Evolutionary conservation across 306 rosid species (phyloP).

Genomic region (Geum urbanum): DNA sequence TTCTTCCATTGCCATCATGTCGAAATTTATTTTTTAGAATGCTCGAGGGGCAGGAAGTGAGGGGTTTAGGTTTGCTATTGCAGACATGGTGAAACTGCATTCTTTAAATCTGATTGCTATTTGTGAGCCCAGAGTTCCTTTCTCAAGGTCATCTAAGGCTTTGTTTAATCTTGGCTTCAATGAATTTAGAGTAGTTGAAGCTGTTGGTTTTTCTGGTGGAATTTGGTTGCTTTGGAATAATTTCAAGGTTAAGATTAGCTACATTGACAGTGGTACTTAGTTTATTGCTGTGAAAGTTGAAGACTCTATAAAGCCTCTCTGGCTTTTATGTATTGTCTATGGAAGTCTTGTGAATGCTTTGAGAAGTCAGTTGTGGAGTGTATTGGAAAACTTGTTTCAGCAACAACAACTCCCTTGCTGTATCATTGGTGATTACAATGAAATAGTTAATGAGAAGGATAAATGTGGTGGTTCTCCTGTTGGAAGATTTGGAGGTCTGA

Average conservation of each 20-base stretch:
- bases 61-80: neutral
- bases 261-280: neutral
- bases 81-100: neutral
- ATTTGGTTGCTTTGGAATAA: neutral
- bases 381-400: neutral
- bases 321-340: neutral
- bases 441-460: neutral
- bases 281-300: neutral
- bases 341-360: neutral
- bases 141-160: neutral
- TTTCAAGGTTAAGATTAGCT: accelerated
- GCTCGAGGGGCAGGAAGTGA: neutral
- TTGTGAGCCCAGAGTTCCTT: neutral
- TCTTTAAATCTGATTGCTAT: neutral
- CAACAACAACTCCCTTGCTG: neutral
- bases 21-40: neutral
- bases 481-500: neutral
- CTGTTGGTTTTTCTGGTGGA: neutral
- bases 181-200: neutral
- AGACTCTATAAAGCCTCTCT: accelerated
- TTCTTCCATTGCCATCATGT: neutral
- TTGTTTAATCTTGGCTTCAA: neutral
- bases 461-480: neutral
- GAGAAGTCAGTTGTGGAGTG: neutral
- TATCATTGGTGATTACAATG: neutral